These are phyloP conservation scores for Artemisia argyi DNA, from an alignment of 129 eudicot species.

Conservation along the genomic window DNA sequence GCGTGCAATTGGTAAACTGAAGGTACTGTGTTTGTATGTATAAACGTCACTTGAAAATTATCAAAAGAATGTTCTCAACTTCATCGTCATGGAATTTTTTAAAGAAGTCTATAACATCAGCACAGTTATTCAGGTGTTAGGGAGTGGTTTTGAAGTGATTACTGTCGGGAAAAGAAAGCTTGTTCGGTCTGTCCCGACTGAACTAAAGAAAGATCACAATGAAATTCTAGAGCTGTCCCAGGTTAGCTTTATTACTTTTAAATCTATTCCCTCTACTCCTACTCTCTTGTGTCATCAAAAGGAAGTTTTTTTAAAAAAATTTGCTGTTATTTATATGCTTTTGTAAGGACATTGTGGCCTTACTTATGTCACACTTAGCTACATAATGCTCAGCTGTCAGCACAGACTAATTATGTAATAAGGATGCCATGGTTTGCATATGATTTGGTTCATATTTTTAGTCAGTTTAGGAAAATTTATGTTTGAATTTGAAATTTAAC, in stretches of 20 bases:
- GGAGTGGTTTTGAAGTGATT: slow-evolving; percentile 93
- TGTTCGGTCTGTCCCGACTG: slow-evolving; percentile 92
- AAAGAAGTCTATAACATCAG: not conserved
- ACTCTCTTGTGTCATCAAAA: not conserved
- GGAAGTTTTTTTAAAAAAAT: too few species aligned
- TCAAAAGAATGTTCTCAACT: not conserved
- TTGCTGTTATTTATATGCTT: not conserved
- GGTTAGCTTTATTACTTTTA: slow-evolving; percentile 39
- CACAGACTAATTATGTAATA: too few species aligned
- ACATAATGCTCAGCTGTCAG: too few species aligned
- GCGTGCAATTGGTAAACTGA: slow-evolving; percentile 94
- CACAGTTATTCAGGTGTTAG: slow-evolving; percentile 53
- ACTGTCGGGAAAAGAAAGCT: slow-evolving; percentile 93
- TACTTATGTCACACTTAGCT: too few species aligned
- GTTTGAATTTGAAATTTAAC: too few species aligned
- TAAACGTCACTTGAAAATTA: not conserved
- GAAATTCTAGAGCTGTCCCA: slow-evolving; percentile 95
- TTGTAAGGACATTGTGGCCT: not conserved
- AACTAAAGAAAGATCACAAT: slow-evolving; percentile 93
- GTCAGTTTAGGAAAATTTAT: too few species aligned
- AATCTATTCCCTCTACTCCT: not conserved
- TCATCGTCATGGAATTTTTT: too few species aligned
- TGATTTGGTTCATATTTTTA: too few species aligned
- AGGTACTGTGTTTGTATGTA: slow-evolving; percentile 45
- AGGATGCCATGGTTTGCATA: too few species aligned